Evolutionary conservation across 345 rosid species (phyloP).

Genomic region (Euphorbia tirucalli): DNA sequence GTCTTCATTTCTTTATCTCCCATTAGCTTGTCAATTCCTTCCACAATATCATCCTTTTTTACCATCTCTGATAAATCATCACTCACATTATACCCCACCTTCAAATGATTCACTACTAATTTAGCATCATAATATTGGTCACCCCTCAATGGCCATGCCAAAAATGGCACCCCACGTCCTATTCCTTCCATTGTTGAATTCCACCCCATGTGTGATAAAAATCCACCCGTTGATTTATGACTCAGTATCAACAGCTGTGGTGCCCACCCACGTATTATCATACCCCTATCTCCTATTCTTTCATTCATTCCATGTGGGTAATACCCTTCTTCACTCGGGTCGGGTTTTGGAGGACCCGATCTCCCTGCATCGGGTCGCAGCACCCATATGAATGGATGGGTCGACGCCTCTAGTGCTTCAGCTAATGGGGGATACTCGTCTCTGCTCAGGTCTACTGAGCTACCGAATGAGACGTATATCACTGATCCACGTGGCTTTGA

Average conservation of each 20-base stretch:
- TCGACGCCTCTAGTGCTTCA: conserved; percentile 24
- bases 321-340: background rate
- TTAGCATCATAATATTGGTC: conserved; percentile 48
- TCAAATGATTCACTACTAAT: conserved; percentile 36
- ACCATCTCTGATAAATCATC: conserved; percentile 23
- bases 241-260: conserved; percentile 49
- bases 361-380: conserved; percentile 15
- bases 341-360: background rate
- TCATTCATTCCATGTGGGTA: conserved; percentile 21
- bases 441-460: conserved; percentile 30
- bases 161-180: conserved; percentile 41
- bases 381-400: conserved; percentile 26
- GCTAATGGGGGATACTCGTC: conserved; percentile 29
- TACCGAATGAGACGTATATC: conserved; percentile 38
- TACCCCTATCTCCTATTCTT: conserved; percentile 31
- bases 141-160: conserved; percentile 57
- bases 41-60: conserved; percentile 14
- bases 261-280: conserved; percentile 48
- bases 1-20: conserved; percentile 19
- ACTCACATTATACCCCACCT: conserved; percentile 29
- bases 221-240: conserved; percentile 44
- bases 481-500: conserved; percentile 39
- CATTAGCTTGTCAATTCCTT: conserved; percentile 28
- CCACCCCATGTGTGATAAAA: conserved; percentile 57
- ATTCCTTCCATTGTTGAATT: conserved; percentile 54